phyloP scores from a whole-genome alignment of 768 basidiomycete genomes.

The Strobilomyces confusus region DNA sequence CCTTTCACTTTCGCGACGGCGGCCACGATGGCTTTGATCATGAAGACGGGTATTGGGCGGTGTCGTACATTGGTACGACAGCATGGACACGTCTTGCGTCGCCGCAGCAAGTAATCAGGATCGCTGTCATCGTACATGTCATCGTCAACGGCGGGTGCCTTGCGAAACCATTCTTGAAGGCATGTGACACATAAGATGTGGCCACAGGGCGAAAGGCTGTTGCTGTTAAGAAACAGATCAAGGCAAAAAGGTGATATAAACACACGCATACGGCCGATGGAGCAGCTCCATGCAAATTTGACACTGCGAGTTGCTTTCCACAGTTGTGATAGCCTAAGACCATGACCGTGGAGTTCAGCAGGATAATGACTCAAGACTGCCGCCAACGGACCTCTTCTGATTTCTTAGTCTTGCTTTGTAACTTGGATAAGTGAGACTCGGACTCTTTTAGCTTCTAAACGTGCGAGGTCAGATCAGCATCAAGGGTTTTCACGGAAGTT shows the following conservation, averaged over 20 bases:
- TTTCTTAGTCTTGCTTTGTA: conserved; percentile 46
- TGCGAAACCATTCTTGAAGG: conserved; percentile 75
- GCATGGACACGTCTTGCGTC: conserved; percentile 69
- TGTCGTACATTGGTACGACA: conserved; percentile 56
- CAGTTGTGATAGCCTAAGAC: conserved; percentile 45
- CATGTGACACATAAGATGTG: conserved; percentile 73
- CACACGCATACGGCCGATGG: conserved; percentile 63
- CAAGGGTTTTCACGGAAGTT: not conserved
- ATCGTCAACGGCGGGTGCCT: conserved; percentile 50
- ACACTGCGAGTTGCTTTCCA: conserved; percentile 62
- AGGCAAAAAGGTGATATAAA: conserved; percentile 9
- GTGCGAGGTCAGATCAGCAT: conserved; percentile 1
- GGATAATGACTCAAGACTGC: not conserved
- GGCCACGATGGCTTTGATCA: conserved; percentile 57
- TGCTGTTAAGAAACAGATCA: conserved; percentile 5
- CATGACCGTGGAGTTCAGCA: not conserved
- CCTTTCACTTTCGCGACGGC: conserved; percentile 46
- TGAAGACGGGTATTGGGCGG: conserved; percentile 65
- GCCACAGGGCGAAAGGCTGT: conserved; percentile 69
- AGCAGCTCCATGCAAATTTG: conserved; percentile 77
- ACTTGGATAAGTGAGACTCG: conserved; percentile 39
- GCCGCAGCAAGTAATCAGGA: conserved; percentile 46
- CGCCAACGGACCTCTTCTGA: conserved; percentile 50
- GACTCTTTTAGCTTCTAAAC: conserved; percentile 43
- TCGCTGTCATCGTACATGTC: conserved; percentile 42